Percentiles rank a stretch among this genome's conserved stretches.
phyloP scores from a whole-genome alignment of 2,329 filamentous ascomycete species.

The Drechslerella dactyloides region DNA sequence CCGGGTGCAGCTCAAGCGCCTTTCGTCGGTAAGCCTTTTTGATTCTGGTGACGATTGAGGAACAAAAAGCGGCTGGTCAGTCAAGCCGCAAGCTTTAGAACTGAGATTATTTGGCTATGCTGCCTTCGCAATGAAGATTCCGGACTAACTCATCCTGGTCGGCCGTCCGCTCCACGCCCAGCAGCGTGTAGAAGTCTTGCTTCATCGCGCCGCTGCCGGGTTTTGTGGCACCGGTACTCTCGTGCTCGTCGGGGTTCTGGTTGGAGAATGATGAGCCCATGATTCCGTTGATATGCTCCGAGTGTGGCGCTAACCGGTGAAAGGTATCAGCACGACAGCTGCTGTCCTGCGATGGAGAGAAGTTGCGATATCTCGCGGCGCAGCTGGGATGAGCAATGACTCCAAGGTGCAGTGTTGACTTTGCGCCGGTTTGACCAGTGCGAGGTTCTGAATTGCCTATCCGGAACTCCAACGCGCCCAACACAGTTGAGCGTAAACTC shows the following conservation, averaged over 20 bases:
- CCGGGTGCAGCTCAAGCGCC: constrained; percentile 90
- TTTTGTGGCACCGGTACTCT: too few relatives aligned
- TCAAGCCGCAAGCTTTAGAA: neutral
- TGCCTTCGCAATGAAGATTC: constrained; percentile 13
- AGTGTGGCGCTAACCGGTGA: neutral
- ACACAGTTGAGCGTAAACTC: neutral
- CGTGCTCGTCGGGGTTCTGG: constrained; percentile 12
- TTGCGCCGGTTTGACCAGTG: constrained; percentile 1
- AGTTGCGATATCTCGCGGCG: too few relatives aligned
- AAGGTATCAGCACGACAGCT: neutral
- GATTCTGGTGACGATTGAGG: constrained; percentile 65
- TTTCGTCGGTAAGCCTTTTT: constrained; percentile 91
- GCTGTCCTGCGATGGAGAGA: neutral
- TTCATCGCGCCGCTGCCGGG: constrained; percentile 29
- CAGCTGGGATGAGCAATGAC: neutral
- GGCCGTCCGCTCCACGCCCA: constrained; percentile 34
- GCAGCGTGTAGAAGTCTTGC: constrained; percentile 40
- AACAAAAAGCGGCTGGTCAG: neutral
- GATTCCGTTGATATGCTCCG: neutral
- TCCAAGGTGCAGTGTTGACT: neutral
- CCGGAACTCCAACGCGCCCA: constrained; percentile 15
- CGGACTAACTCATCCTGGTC: constrained; percentile 49
- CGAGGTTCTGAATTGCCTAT: constrained; percentile 17
- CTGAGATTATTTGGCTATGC: neutral
- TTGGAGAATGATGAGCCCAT: constrained; percentile 35